These are phyloP conservation scores for Malassezia sp. DNA, from an alignment of 1,284 basidiomycete species.

Conservation along the genomic window DNA sequence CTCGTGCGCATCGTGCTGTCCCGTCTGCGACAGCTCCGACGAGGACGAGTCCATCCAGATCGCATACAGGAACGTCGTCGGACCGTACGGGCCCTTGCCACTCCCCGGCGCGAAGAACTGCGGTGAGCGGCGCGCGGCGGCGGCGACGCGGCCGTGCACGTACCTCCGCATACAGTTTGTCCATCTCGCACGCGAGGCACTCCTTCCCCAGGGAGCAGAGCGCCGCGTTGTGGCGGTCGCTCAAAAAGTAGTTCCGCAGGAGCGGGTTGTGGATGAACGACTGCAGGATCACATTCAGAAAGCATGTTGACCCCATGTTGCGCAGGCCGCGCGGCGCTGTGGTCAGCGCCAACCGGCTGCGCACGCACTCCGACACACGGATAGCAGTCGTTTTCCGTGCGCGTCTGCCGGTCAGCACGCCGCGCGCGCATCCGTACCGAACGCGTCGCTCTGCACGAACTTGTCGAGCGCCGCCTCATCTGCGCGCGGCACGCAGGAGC, in stretches of 20 bases:
- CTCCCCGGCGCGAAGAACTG: slow-evolving; percentile 7
- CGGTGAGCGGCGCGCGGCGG: no score
- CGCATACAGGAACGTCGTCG: slow-evolving; percentile 69
- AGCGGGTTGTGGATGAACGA: slow-evolving; percentile 85
- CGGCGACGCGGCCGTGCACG: slow-evolving; percentile 54
- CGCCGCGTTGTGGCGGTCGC: slow-evolving; percentile 66
- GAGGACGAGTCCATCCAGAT: slow-evolving; percentile 66
- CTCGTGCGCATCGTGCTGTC: slow-evolving; percentile 89
- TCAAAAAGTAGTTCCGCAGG: slow-evolving; percentile 76
- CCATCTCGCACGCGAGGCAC: slow-evolving; percentile 91
- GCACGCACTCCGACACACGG: not conserved
- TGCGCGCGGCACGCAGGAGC: slow-evolving; percentile 12
- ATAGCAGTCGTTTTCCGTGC: not conserved
- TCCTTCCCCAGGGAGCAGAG: slow-evolving; percentile 55
- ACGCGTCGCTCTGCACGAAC: slow-evolving; percentile 3
- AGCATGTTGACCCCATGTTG: slow-evolving; percentile 89
- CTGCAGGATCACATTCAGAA: slow-evolving; percentile 84
- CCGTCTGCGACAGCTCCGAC: slow-evolving; percentile 71
- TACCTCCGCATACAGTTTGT: slow-evolving; percentile 68
- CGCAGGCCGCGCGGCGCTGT: slow-evolving; percentile 69
- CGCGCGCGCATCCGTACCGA: slow-evolving; percentile 3
- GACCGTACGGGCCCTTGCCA: slow-evolving; percentile 59
- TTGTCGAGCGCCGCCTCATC: slow-evolving; percentile 17
- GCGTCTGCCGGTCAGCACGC: not conserved
- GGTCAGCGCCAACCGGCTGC: slow-evolving; percentile 13